Evolutionary conservation across 805 yeast species (phyloP), one percentile per base, ranked within the genome.

Genomic region (Zygosaccharomyces siamensis): DNA sequence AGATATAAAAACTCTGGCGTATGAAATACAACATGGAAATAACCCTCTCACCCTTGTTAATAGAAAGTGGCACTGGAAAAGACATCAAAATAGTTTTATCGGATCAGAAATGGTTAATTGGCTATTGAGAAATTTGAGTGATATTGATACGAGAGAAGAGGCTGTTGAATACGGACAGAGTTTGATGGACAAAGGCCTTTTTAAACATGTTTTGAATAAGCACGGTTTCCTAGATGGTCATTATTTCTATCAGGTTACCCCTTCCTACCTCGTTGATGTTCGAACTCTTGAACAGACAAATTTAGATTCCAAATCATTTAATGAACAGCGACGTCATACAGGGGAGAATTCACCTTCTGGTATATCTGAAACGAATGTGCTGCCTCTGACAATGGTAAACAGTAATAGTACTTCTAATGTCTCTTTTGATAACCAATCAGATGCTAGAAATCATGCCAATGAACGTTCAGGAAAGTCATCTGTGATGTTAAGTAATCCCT

Each of bases 181-280:
- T 7, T 68, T 92, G 38, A 86, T 89, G 95, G 76, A 79, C 7
- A 72, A 72, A 43, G 86, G 86, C 0, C 59, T 92, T 12, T 80
- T 92, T 62, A 72, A 66, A n/a, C 98, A 92, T 60, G 97, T 89
- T 18, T 88, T 86, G 51, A 73, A 79, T 39, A 76, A 92, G 30
- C 97, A 92, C 62, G 80, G 85, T 2, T 88, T 93, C 57, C 68
- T 89, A 45, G 96, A 92, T 68, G 99, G 99, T 0, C 90, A 93
- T 60, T 92, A 89, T 63, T 92, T 92, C 66, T 92, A 92, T 61
- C 83, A 80, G 57, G 65, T 90, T 45, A 75, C 74, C 18, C 77
- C 78, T 0, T 84, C 83, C 27, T 85, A 74, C 53, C 66, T 71
- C 10, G 70, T 48, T 56, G 56, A 48, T 37, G 40, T 45, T n/a